Evolutionary conservation across 208 protist genomes (phyloP).

Genomic region (Acanthamoeba sp.): DNA sequence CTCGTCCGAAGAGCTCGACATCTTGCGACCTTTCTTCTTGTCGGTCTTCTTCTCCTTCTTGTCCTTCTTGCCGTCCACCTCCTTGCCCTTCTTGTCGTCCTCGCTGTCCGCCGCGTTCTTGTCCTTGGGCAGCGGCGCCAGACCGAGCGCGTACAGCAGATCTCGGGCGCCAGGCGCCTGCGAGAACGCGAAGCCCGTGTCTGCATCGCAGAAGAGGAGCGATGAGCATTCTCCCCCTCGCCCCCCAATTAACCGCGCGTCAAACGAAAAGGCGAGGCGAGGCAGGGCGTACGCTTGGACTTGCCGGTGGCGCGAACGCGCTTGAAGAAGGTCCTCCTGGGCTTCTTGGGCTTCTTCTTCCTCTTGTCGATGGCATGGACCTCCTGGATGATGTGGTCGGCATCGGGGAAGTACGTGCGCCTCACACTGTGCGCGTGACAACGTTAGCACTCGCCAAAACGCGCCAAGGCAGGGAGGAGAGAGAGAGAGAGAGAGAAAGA

Average conservation of each 20-base stretch:
- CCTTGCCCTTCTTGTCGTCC: neutral
- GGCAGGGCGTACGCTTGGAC: neutral
- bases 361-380: conserved; percentile 20
- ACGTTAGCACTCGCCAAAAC: neutral
- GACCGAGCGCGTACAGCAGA: conserved; percentile 47
- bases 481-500: too few relatives aligned
- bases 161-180: conserved; percentile 24
- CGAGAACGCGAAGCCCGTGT: conserved; percentile 59
- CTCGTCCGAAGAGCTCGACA: neutral
- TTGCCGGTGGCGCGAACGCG: neutral
- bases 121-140: conserved; percentile 52
- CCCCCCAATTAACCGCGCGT: neutral
- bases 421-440: neutral
- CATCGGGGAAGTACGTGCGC: conserved; percentile 64
- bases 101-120: neutral
- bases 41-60: neutral
- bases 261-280: neutral
- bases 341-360: conserved; percentile 51
- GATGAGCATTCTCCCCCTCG: neutral
- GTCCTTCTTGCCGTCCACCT: neutral
- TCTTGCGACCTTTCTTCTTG: neutral
- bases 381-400: conserved; percentile 69
- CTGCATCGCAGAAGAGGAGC: neutral
- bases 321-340: conserved; percentile 3
- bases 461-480: neutral